These are phyloP conservation scores for Trichophyton simii DNA, from an alignment of 2,329 filamentous ascomycete genomes.

Conservation along the genomic window DNA sequence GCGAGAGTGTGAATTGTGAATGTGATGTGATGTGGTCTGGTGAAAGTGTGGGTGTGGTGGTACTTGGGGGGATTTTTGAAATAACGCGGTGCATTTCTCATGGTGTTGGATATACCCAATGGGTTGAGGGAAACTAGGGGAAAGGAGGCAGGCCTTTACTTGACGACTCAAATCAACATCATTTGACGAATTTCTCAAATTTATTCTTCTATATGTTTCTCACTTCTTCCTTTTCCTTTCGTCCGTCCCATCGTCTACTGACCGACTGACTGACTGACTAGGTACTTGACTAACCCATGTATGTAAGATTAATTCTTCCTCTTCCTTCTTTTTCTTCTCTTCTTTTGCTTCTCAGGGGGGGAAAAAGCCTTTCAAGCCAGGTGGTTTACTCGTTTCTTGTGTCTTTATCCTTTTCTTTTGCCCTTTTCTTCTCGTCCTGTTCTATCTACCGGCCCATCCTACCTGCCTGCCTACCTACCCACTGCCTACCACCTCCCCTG, in stretches of 20 bases:
- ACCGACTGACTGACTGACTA: not conserved
- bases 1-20: too few relatives aligned
- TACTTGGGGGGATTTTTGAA: not conserved
- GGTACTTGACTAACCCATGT: not conserved
- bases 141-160: slow-evolving; percentile 4
- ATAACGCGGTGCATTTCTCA: slow-evolving; percentile 25
- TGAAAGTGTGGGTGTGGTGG: not conserved
- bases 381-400: not conserved
- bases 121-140: slow-evolving; percentile 9
- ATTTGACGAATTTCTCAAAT: slow-evolving; percentile 2
- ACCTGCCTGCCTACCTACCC: not conserved
- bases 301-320: slow-evolving; percentile 1
- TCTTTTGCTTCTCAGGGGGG: not conserved
- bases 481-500: not conserved
- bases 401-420: not conserved
- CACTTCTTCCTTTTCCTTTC: not conserved
- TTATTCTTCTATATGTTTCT: not conserved
- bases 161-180: slow-evolving; percentile 4
- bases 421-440: too few relatives aligned
- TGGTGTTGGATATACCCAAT: slow-evolving; percentile 32
- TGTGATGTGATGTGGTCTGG: too few relatives aligned
- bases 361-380: not conserved
- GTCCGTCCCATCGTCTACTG: not conserved
- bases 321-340: not conserved
- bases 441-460: too few relatives aligned